Evolutionary conservation across 257 asterid species (phyloP), one percentile per base, ranked within the genome.

Genomic region (Coffea eugenioides): DNA sequence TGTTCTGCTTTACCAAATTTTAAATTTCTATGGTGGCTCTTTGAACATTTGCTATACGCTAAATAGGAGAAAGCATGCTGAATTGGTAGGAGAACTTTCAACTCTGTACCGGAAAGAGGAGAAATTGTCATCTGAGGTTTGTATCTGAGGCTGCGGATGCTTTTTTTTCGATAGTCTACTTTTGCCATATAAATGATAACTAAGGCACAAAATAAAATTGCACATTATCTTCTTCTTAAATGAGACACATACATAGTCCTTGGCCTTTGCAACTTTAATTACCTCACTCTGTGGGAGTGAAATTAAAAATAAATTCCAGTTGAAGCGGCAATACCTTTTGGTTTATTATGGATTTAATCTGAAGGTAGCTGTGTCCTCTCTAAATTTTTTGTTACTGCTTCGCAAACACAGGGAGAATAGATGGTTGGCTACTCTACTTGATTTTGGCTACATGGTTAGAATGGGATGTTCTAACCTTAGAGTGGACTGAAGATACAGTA

Each of bases 21-120:
- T 9, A 16, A 65, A 65, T 16, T 27, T 59, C 11, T 39, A 36
- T 12, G 5, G n/a, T 39, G 20, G 39, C 65, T 21, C 8, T 61
- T 39, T 75, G 41, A 57, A 74, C 67, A 57, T 75, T 48, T 25
- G 54, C n/a, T 46, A 31, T 86, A 78, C 78, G 82, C 77, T 88
- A 83, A 82, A 52, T 82, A 95, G 99, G 99, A 95, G 99, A 90
- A 95, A 92, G 80, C 98, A 92, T 86, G 96, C 98, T 74, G 99
- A 95, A 86, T 88, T 95, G 76, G 92, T 91, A 59, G 97, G 97
- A 77, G 99, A 95, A 81, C 94, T 95, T 82, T 89, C 98, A 83
- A 90, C 88, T 82, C 85, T 92, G 72, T 88, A 92, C 81, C 89
- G 96, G 73, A 92, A 90, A 86, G 99, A 93, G 91, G 96, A 93